These are phyloP conservation scores for Blastomyces parvus DNA, from an alignment of 2,329 filamentous ascomycete species.

Conservation along the genomic window DNA sequence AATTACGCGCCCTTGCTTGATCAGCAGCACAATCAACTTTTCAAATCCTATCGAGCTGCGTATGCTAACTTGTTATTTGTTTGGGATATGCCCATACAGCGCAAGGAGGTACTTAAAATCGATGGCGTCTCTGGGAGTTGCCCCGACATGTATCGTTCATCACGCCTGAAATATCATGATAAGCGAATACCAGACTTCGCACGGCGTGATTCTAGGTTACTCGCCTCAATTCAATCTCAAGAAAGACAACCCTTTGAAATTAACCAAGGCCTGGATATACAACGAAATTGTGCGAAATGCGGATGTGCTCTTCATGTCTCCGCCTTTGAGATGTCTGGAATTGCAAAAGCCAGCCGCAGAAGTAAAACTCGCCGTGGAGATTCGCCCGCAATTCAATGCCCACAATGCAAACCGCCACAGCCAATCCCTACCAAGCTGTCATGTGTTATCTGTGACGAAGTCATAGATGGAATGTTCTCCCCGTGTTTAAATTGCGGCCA, in stretches of 20 bases:
- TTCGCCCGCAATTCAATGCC: conserved; percentile 23
- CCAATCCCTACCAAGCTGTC: conserved; percentile 28
- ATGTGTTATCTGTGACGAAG: conserved; percentile 38
- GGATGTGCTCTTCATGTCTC: conserved; percentile 30
- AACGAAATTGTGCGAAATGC: conserved; percentile 35
- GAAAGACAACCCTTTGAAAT: conserved; percentile 6
- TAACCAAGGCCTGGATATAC: conserved; percentile 31
- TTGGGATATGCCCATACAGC: conserved; percentile 47
- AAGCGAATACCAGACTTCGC: background rate
- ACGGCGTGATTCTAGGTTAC: conserved; percentile 1
- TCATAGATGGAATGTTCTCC: conserved; percentile 36
- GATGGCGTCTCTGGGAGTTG: conserved; percentile 36
- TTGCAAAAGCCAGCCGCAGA: conserved; percentile 18
- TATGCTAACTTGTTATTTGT: conserved; percentile 52
- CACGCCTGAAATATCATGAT: conserved; percentile 2
- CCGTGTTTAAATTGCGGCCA: conserved; percentile 42
- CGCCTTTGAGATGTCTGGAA: conserved; percentile 25
- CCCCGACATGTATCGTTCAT: conserved; percentile 14
- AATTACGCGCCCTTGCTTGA: conserved; percentile 43
- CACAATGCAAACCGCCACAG: conserved; percentile 28
- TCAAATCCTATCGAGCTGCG: conserved; percentile 44
- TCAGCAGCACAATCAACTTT: conserved; percentile 38
- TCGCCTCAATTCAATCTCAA: conserved; percentile 1
- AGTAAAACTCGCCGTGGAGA: conserved; percentile 17
- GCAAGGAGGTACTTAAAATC: conserved; percentile 51